phyloP scores from a whole-genome alignment of 2,329 filamentous ascomycete species.

The Exophiala sp. region DNA sequence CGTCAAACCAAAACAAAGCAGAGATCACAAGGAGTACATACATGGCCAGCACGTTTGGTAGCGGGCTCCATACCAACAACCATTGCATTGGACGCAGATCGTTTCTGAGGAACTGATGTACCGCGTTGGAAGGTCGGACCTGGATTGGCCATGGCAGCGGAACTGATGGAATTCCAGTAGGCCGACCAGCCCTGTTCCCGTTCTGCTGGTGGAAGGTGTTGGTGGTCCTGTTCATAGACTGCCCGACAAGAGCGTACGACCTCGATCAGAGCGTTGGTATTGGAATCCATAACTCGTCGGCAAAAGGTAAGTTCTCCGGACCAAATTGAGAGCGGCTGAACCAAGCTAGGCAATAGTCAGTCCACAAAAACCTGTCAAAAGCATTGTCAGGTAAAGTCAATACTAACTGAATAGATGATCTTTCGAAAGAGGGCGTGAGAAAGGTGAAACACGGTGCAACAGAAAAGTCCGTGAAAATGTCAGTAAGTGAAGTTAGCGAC shows the following conservation, averaged over 20 bases:
- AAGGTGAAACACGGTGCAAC: slow-evolving; percentile 6
- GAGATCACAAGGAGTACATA: slow-evolving; percentile 24
- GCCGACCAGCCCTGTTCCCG: slow-evolving; percentile 19
- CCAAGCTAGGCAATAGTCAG: neutral
- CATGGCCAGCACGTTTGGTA: slow-evolving; percentile 35
- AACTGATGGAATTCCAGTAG: slow-evolving; percentile 18
- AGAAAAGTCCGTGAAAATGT: neutral
- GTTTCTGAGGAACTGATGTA: slow-evolving; percentile 24
- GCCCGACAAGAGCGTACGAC: slow-evolving; percentile 20
- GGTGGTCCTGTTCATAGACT: slow-evolving; percentile 23
- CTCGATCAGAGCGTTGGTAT: slow-evolving; percentile 16
- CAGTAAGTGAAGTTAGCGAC: neutral
- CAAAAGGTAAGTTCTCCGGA: neutral
- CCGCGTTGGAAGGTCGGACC: slow-evolving; percentile 8
- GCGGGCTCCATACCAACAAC: slow-evolving; percentile 40
- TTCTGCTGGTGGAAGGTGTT: slow-evolving; percentile 21
- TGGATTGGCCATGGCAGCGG: slow-evolving; percentile 9
- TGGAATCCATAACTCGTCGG: slow-evolving; percentile 17
- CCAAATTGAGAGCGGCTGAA: neutral
- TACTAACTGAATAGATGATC: no score
- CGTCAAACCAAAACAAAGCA: slow-evolving; percentile 26
- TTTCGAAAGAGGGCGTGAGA: neutral
- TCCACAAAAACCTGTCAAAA: no score
- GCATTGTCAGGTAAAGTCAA: no score
- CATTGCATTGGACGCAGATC: slow-evolving; percentile 21